Evolutionary conservation across 306 rosid species (phyloP), one percentile per base, ranked within the genome.

Genomic region (Cicer arietinum): DNA sequence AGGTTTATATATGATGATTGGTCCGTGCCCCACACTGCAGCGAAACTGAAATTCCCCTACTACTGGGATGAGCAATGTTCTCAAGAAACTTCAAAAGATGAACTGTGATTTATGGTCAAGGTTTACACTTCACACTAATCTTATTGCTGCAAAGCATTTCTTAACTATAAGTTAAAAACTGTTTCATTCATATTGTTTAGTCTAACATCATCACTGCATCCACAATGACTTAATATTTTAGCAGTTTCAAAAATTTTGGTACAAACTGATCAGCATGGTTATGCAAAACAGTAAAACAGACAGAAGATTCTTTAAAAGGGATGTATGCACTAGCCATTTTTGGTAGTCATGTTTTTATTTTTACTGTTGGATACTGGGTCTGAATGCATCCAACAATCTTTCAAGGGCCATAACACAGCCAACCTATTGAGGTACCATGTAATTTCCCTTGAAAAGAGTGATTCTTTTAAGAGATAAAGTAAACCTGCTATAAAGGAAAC

Each of bases 11-110:
- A 94, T 37, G 85, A 88, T 3, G 90, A 84, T 76, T 94, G 99
- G 99, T 86, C 37, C 43, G 83, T 92, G 99, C 97, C 99, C 30
- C 99, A 92, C 84, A 77, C 85, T 43, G 97, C 99, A 45, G 93
- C 97, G 18, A 92, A 77, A 74, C 59, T 90, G 72, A 92, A 85
- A 86, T 91, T 85, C 77, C 99, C 98, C 22, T 89, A 74, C 62
- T 82, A 50, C 68, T 94, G 96, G 97, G 97, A 94, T 61, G 93
- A 94, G 73, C 84, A 82, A 50, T 91, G 97, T 80, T 73, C 85
- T 59, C 82, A 88, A 84, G 52, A 79, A 18, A 75, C 88, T 6
- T 71, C 51, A 57, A 94, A 85, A 77, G 98, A 94, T 13, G 97
- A 94, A 79, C 88, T 91, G 16, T 88, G 79, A 86, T 69, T 71